A percentile compares a stretch with the other conserved stretches of the same genome.
These are phyloP conservation scores for Arthrobotrys conoides DNA, from an alignment of 2,329 filamentous ascomycete genomes.

Conservation along the genomic window DNA sequence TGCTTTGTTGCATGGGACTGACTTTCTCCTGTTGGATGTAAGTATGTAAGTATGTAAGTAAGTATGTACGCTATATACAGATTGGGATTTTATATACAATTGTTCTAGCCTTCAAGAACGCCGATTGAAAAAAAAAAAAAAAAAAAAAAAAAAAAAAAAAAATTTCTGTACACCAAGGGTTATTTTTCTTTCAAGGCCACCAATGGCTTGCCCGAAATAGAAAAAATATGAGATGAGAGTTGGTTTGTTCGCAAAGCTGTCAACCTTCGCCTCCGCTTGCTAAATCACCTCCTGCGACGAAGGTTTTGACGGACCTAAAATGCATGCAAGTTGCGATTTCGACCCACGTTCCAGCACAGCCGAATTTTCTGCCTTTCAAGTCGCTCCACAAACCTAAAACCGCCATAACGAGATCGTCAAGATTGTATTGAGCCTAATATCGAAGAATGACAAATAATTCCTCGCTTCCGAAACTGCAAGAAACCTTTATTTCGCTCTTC, in stretches of 20 bases:
- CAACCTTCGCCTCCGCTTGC: conserved; percentile 30
- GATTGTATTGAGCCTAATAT: conserved; percentile 53
- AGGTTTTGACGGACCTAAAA: conserved; percentile 37
- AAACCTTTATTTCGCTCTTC: conserved; percentile 32
- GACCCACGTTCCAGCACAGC: conserved; percentile 45
- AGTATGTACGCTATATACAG: conserved; percentile 23
- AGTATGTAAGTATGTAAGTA: no score
- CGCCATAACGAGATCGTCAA: conserved; percentile 42
- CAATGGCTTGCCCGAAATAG: conserved; percentile 22
- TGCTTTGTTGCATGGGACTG: background rate
- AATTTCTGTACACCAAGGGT: background rate
- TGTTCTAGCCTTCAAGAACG: conserved; percentile 12
- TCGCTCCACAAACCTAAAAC: conserved; percentile 45
- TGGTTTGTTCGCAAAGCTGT: background rate
- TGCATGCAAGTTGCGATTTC: conserved; percentile 6
- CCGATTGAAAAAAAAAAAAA: background rate
- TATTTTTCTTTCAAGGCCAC: conserved; percentile 11
- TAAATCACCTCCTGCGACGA: conserved; percentile 2
- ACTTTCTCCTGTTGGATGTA: conserved; percentile 13
- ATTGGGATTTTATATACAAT: conserved; percentile 47
- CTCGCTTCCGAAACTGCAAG: conserved; percentile 46
- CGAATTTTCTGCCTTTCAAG: conserved; percentile 33
- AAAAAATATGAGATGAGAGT: conserved; percentile 47
- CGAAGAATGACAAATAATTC: conserved; percentile 55
- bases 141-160: background rate